Percentiles rank a stretch among this genome's conserved stretches.
Evolutionary conservation across 1,139 yeast species (phyloP).

Genomic region (Eremothecium gossypii): DNA sequence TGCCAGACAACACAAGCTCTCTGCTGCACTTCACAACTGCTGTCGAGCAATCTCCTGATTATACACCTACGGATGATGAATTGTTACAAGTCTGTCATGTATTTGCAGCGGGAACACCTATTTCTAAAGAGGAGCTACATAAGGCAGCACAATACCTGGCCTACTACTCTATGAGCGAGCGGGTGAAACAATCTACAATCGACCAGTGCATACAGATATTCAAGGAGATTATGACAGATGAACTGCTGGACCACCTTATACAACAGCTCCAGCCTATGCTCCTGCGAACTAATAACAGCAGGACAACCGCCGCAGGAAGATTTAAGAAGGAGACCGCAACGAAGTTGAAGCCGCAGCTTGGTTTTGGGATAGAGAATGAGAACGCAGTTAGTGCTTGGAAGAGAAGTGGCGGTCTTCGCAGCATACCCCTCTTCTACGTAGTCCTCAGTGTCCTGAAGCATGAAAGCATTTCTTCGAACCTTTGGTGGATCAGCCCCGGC

Average conservation of each 20-base stretch:
- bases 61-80: conserved; percentile 1
- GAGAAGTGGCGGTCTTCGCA: conserved; percentile 18
- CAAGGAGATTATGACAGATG: not conserved
- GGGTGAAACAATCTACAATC: conserved; percentile 41
- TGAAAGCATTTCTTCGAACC: conserved; percentile 19
- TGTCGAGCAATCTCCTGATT: not conserved
- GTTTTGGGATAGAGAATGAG: conserved; percentile 14
- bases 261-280: conserved; percentile 7
- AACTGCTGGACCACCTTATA: conserved; percentile 3
- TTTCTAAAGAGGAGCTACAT: conserved; percentile 41
- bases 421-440: conserved; percentile 21
- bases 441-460: conserved; percentile 15
- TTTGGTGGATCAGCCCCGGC: conserved; percentile 30
- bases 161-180: conserved; percentile 71
- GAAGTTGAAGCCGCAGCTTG: conserved; percentile 9
- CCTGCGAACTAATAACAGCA: conserved; percentile 3
- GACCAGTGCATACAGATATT: not conserved
- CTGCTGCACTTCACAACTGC: not conserved
- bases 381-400: conserved; percentile 20
- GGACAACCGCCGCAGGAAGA: conserved; percentile 7
- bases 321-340: not conserved
- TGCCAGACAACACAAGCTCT: not conserved
- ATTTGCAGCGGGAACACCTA: conserved; percentile 31
- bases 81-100: conserved; percentile 40
- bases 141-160: conserved; percentile 64